Evolutionary conservation across 352 stramenopile species (phyloP).

Genomic region (Sclerospora graminicola): DNA sequence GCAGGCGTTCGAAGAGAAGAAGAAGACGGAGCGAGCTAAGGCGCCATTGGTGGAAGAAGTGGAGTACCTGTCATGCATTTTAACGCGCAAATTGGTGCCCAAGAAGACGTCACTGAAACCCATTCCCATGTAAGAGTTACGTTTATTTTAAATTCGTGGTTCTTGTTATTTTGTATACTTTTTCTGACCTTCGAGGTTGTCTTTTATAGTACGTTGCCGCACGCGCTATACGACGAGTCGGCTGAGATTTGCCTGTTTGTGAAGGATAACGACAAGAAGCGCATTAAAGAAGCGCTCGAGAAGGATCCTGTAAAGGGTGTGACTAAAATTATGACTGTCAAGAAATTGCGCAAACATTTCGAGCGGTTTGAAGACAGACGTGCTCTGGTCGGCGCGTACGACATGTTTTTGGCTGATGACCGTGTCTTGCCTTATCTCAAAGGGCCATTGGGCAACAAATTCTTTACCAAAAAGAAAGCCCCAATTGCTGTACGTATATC

Average conservation of each 20-base stretch:
- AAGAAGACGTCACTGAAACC: conserved; percentile 59
- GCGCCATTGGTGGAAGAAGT: conserved; percentile 44
- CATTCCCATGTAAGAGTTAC: conserved; percentile 45
- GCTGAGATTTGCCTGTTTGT: conserved; percentile 73
- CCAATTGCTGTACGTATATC: conserved; percentile 66
- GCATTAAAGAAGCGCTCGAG: conserved; percentile 61
- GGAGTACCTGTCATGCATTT: conserved; percentile 55
- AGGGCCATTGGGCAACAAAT: conserved; percentile 51
- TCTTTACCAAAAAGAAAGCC: conserved; percentile 77
- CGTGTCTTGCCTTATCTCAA: conserved; percentile 69
- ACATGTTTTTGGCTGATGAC: conserved; percentile 71
- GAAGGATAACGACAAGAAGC: conserved; percentile 78
- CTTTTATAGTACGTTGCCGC: conserved; percentile 37
- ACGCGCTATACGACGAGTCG: conserved; percentile 43
- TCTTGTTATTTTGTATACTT: background rate
- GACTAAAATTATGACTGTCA: conserved; percentile 66
- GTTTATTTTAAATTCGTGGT: background rate
- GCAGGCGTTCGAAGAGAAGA: conserved; percentile 44
- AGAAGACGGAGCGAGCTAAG: conserved; percentile 33
- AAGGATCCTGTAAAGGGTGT: conserved; percentile 46
- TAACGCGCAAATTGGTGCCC: conserved; percentile 66
- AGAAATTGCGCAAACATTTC: conserved; percentile 80
- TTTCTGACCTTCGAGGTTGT: conserved; percentile 6
- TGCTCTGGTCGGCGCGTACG: conserved; percentile 58
- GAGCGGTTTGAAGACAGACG: conserved; percentile 65